Evolutionary conservation across 106 monocot genomes (phyloP), one percentile per base, ranked within the genome.

Genomic region (Alisma plantagoaquatica): DNA sequence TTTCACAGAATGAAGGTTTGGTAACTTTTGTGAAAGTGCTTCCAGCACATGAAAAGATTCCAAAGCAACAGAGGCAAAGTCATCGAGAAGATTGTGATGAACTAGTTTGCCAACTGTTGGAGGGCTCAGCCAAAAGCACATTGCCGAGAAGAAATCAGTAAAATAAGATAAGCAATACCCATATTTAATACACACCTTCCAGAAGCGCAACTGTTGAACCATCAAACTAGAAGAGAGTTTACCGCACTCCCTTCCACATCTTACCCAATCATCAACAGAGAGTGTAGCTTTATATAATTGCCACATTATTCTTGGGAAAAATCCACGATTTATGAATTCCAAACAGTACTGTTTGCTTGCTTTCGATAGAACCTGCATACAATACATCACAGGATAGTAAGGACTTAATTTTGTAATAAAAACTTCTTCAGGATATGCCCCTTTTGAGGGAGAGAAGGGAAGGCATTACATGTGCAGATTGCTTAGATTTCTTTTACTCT

Each of bases 181-280:
- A 69, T 98, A 81, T 14, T 54, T 48, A 52, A 98, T 76, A 54
- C 76, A 98, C 62, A 85, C 82, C 52, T 73, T 98, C 96, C 96
- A 98, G 10, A 98, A 49, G 27, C 96, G 76, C 50, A 98, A 63
- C 45, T 89, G 81, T 58, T 98, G 81, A 32, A 85, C 68, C 73
- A 85, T 78, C 46, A 98, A 42, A 24, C 54, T 26, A 43, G 89
- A 76, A 58, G 62, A 69, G 27, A 79, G 61, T 59, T 67, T 84
- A 53, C 84, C 76, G n/a, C 72, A 32, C 26, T 98, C 89, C 60
- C 41, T 82, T 50, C 81, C 76, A 58, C 55, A 73, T 32, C 66
- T 64, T 57, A 82, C 50, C 84, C 84, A 98, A 27, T 76, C 57
- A 29, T 85, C 78, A 42, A 98, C 66, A 54, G 78, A 79, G 44